Conservation (phyloP, 108 stramenopile species). For the Nannochloropsis gaditana region DNA sequence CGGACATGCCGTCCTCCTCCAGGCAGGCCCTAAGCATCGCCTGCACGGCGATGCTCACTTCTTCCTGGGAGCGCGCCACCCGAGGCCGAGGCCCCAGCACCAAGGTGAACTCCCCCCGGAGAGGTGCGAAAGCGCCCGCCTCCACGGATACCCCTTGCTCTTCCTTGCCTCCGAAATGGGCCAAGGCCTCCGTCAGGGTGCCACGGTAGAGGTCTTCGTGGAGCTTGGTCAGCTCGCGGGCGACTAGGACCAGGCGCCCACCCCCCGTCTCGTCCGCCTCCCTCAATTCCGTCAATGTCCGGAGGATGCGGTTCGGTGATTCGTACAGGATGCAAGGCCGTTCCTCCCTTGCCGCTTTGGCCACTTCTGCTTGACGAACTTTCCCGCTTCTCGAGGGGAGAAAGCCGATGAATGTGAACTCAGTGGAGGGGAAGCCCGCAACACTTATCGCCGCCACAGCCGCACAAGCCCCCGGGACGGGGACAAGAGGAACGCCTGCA, state of each 20-base stretch:
- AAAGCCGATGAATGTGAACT: constrained; percentile 46
- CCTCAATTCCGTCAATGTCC: constrained; percentile 37
- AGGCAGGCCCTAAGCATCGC: not conserved
- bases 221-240: constrained; percentile 50
- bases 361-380: not conserved
- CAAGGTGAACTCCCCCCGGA: constrained; percentile 42
- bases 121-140: not conserved
- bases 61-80: not conserved
- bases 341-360: not conserved
- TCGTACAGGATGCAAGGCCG: constrained; percentile 48
- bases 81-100: constrained; percentile 31
- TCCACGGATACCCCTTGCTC: not conserved
- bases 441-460: constrained; percentile 48
- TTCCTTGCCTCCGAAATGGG: constrained; percentile 23
- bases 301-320: constrained; percentile 46
- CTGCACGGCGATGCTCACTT: not conserved
- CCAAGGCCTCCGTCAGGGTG: constrained; percentile 30
- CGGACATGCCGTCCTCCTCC: not conserved
- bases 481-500: constrained; percentile 44
- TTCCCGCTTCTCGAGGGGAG: constrained; percentile 32
- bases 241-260: constrained; percentile 28
- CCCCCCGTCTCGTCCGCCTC: constrained; percentile 20
- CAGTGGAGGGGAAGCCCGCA: constrained; percentile 31
- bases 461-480: constrained; percentile 50
- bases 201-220: constrained; percentile 45